These are phyloP conservation scores for Phytophthora pistaciae DNA, from an alignment of 352 stramenopile genomes.

Conservation along the genomic window DNA sequence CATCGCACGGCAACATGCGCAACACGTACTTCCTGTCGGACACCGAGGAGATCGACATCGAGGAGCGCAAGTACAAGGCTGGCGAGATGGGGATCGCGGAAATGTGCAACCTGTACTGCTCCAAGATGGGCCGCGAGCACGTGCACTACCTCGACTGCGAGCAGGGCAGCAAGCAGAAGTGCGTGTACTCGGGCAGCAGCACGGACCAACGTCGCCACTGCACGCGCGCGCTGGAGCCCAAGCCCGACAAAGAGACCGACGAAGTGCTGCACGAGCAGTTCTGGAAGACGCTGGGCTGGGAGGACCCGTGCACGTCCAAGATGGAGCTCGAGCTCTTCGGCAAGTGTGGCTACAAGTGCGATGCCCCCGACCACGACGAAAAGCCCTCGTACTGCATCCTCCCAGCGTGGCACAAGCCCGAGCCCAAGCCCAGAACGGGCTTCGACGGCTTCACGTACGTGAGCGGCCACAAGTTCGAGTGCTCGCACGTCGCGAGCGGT, in stretches of 20 bases:
- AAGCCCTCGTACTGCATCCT: conserved; percentile 72
- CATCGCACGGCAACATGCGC: conserved; percentile 84
- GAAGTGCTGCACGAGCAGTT: conserved; percentile 83
- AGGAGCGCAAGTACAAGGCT: conserved; percentile 75
- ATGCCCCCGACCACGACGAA: conserved; percentile 70
- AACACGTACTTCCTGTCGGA: conserved; percentile 81
- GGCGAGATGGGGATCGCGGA: conserved; percentile 76
- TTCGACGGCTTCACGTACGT: conserved; percentile 68
- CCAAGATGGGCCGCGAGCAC: conserved; percentile 80
- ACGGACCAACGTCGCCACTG: conserved; percentile 80
- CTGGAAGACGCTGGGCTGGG: conserved; percentile 80
- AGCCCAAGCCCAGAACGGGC: conserved; percentile 28
- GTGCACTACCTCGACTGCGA: conserved; percentile 83
- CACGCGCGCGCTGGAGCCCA: conserved; percentile 55
- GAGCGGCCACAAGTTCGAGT: conserved; percentile 77
- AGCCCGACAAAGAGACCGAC: conserved; percentile 63
- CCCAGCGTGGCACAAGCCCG: conserved; percentile 66
- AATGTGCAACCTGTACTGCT: conserved; percentile 87
- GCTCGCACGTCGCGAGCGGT: conserved; percentile 60
- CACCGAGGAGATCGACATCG: conserved; percentile 65
- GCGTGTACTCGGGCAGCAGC: conserved; percentile 59
- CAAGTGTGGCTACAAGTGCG: conserved; percentile 78
- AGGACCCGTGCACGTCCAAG: conserved; percentile 70
- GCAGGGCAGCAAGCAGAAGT: conserved; percentile 38
- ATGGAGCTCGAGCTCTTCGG: conserved; percentile 70